phyloP scores from a whole-genome alignment of 257 asterid genomes.

The Ballota nigra region DNA sequence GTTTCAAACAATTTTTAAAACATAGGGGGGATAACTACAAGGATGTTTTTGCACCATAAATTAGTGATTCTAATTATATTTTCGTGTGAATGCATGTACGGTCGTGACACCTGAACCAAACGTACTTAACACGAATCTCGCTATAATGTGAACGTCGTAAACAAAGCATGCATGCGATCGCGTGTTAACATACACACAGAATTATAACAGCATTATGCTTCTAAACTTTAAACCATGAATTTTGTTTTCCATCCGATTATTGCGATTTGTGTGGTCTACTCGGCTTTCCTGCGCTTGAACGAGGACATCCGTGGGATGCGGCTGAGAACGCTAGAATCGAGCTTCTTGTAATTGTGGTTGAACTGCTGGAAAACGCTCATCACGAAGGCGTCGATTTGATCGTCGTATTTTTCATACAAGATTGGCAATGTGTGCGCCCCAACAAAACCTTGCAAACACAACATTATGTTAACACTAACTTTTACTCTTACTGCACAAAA shows the following conservation, averaged over 20 bases:
- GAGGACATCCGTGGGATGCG: constrained; percentile 40
- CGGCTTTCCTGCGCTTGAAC: constrained; percentile 47
- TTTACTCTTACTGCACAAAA: neutral
- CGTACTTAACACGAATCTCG: too few relatives aligned
- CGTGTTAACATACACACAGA: neutral
- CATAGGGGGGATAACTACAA: too few relatives aligned
- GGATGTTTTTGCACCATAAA: too few relatives aligned
- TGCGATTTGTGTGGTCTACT: constrained; percentile 28
- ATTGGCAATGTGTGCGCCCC: constrained; percentile 80
- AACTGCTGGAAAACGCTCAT: constrained; percentile 44
- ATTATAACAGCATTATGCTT: neutral
- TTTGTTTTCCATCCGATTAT: neutral
- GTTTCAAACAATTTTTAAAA: too few relatives aligned
- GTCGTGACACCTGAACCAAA: too few relatives aligned
- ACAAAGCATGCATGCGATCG: neutral
- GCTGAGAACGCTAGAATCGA: constrained; percentile 58
- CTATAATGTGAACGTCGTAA: too few relatives aligned
- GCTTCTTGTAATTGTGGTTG: constrained; percentile 55
- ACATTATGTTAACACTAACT: neutral
- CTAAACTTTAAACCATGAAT: too few relatives aligned
- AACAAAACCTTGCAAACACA: constrained; percentile 51
- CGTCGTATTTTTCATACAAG: constrained; percentile 75
- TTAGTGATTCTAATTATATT: too few relatives aligned
- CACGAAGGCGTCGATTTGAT: constrained; percentile 65
- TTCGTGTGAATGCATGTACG: too few relatives aligned